These are phyloP conservation scores for Cercophora samala DNA, from an alignment of 495 filamentous ascomycete species.

Conservation along the genomic window DNA sequence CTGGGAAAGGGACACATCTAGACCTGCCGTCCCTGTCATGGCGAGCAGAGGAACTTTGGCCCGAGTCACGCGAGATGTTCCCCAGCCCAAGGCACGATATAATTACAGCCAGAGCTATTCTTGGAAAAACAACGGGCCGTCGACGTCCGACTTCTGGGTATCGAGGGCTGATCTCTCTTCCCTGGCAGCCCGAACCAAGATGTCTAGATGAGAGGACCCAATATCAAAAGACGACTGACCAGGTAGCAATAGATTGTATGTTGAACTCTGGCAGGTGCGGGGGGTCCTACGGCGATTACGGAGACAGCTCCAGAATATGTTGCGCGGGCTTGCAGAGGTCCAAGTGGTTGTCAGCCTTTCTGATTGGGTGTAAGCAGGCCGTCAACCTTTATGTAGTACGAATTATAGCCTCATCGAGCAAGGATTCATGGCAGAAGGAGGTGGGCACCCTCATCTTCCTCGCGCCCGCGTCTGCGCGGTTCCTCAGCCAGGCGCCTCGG, in stretches of 20 bases:
- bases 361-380: slow-evolving; percentile 16
- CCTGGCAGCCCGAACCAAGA: slow-evolving; percentile 7
- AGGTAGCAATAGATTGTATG: not conserved
- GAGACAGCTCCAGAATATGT: slow-evolving; percentile 11
- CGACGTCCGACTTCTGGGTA: not conserved
- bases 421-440: slow-evolving; percentile 23
- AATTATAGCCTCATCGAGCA: slow-evolving; percentile 27
- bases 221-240: not conserved
- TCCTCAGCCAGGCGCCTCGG: not conserved
- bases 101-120: slow-evolving; percentile 17
- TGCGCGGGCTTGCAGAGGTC: slow-evolving; percentile 9
- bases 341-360: not conserved
- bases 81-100: not conserved
- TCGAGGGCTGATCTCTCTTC: slow-evolving; percentile 6
- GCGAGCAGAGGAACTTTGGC: slow-evolving; percentile 1
- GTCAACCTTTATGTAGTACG: slow-evolving; percentile 20
- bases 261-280: not conserved
- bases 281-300: slow-evolving; percentile 8
- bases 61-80: slow-evolving; percentile 7
- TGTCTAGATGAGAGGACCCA: slow-evolving; percentile 8
- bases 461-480: not conserved
- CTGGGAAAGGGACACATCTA: slow-evolving; percentile 11
- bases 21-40: slow-evolving; percentile 9
- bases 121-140: slow-evolving; percentile 13
- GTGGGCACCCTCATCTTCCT: slow-evolving; percentile 13